Evolutionary conservation across 306 rosid genomes (phyloP).

Genomic region (Cajanus cajan): DNA sequence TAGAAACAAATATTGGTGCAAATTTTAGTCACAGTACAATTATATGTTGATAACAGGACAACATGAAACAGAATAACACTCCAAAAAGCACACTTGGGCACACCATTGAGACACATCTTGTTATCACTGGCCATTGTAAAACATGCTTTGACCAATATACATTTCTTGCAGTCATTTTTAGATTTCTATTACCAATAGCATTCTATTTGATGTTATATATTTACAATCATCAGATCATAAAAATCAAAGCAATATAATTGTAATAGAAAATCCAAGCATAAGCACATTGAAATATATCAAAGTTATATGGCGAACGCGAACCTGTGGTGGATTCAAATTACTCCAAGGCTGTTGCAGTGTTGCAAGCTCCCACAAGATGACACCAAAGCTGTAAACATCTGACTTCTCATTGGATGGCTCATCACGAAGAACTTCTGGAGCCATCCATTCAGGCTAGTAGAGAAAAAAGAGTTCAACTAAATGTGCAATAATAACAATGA

Average conservation of each 20-base stretch:
- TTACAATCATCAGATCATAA: background rate
- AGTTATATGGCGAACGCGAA: conserved; percentile 43
- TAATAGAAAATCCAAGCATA: conserved; percentile 4
- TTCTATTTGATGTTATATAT: background rate
- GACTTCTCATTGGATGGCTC: conserved; percentile 9
- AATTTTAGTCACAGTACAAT: background rate
- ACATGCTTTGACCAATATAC: background rate
- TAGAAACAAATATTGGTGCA: background rate
- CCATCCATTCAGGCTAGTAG: conserved; percentile 20
- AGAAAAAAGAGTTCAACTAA: background rate
- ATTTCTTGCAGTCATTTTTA: conserved; percentile 14
- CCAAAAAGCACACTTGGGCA: background rate
- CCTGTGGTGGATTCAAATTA: conserved; percentile 84
- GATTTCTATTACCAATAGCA: background rate
- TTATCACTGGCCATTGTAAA: background rate
- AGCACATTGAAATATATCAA: background rate
- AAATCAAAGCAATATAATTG: background rate
- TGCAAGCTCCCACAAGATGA: conserved; percentile 83
- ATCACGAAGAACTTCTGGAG: conserved; percentile 9
- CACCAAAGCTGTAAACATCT: conserved; percentile 70
- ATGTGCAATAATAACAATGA: background rate
- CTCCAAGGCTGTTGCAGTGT: conserved; percentile 84
- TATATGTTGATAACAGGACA: background rate
- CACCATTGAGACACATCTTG: background rate
- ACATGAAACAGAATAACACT: background rate